Conservation (phyloP, 139 green algal genomes). For the Chlamydomonas sp. region DNA sequence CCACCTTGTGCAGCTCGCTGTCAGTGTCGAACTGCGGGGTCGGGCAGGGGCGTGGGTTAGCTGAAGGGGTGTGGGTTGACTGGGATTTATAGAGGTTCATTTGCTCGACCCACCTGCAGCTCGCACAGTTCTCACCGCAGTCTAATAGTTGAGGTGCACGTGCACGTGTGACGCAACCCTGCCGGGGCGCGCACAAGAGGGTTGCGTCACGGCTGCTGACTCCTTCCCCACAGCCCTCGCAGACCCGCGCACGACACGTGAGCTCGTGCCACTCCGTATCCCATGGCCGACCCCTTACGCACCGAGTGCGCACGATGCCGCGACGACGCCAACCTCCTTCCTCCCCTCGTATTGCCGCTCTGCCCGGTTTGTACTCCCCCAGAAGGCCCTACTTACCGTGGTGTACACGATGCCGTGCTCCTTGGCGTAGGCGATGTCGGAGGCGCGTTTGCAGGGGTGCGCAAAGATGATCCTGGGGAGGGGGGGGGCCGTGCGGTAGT, state of each 20-base stretch:
- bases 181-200: too few relatives aligned
- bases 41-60: conserved; percentile 55
- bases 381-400: conserved; percentile 28
- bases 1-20: conserved; percentile 93
- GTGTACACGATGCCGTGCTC: conserved; percentile 41
- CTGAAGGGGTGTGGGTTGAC: background rate
- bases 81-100: background rate
- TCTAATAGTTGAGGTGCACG: too few relatives aligned
- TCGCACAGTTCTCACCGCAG: background rate
- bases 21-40: conserved; percentile 90
- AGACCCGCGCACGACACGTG: too few relatives aligned
- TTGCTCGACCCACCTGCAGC: background rate
- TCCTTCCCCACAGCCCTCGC: too few relatives aligned
- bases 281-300: too few relatives aligned
- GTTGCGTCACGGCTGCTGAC: too few relatives aligned
- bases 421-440: conserved; percentile 69
- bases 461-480: conserved; percentile 88
- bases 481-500: too few relatives aligned
- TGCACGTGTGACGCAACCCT: too few relatives aligned
- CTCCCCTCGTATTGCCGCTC: too few relatives aligned
- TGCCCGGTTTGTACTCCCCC: background rate
- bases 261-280: too few relatives aligned
- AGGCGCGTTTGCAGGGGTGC: conserved; percentile 89
- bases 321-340: too few relatives aligned
- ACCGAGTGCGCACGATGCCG: too few relatives aligned